A percentile compares a stretch with the other conserved stretches of the same genome.
phyloP scores from a whole-genome alignment of 257 asterid species.

The Nicotiana tomentosiformis region DNA sequence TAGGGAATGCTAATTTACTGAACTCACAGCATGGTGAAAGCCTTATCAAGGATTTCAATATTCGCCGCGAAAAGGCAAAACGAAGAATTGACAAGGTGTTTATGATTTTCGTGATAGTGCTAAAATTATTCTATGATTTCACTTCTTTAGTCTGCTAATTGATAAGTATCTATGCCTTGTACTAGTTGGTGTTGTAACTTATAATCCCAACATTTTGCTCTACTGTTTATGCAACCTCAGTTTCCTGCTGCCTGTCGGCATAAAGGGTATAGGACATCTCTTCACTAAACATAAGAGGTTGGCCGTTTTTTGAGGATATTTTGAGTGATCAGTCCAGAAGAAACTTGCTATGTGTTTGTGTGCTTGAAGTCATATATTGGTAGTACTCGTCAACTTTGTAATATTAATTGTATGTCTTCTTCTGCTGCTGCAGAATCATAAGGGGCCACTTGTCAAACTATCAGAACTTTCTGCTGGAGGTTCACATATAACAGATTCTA shows the following conservation, averaged over 20 bases:
- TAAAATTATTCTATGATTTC: not conserved
- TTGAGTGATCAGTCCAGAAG: not conserved
- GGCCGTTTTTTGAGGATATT: not conserved
- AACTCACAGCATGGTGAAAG: conserved; percentile 41
- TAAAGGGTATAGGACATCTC: not conserved
- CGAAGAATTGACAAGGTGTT: conserved; percentile 43
- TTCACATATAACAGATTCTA: conserved; percentile 26
- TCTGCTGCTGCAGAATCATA: conserved; percentile 31
- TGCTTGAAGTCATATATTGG: not conserved
- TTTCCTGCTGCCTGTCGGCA: not conserved
- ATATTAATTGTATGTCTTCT: not conserved
- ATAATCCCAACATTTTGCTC: not conserved
- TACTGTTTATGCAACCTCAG: not conserved
- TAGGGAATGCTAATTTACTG: conserved; percentile 42
- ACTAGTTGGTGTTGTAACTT: not conserved
- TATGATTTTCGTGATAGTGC: conserved; percentile 4
- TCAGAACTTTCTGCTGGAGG: conserved; percentile 35
- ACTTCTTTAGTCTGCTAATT: not conserved
- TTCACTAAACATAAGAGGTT: not conserved
- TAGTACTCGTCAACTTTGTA: not conserved
- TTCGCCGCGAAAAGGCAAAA: conserved; percentile 37
- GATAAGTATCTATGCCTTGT: not conserved
- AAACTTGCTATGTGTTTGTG: not conserved
- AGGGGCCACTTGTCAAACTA: conserved; percentile 28
- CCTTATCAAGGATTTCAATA: conserved; percentile 42